Conservation (phyloP, 768 basidiomycete genomes). For the Tulasnella calospora region DNA sequence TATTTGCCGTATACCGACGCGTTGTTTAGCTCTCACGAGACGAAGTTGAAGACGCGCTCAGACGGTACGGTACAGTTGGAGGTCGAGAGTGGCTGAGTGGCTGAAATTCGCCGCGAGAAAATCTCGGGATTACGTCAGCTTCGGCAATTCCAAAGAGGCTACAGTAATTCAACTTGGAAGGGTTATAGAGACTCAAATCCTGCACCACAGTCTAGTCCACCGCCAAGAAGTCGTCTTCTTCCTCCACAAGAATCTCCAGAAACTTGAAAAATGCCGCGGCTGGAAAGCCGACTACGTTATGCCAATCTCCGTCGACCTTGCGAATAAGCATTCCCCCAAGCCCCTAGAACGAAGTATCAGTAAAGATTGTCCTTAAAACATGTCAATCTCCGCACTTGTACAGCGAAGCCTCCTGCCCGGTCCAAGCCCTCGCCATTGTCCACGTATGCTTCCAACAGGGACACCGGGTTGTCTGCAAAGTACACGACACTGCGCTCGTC, state of each 20-base stretch:
- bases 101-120: neutral
- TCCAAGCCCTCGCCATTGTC: slow-evolving; percentile 80
- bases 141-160: too few relatives aligned
- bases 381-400: slow-evolving; percentile 57
- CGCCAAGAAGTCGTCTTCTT: slow-evolving; percentile 66
- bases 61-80: neutral
- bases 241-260: slow-evolving; percentile 62
- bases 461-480: slow-evolving; percentile 58
- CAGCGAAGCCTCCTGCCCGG: slow-evolving; percentile 90
- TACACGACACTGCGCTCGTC: slow-evolving; percentile 78
- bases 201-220: slow-evolving; percentile 22
- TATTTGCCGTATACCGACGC: neutral
- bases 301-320: slow-evolving; percentile 83
- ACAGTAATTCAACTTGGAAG: neutral
- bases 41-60: neutral
- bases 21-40: neutral
- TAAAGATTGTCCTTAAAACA: neutral
- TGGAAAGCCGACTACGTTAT: slow-evolving; percentile 91
- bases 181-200: neutral
- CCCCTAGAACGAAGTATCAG: slow-evolving; percentile 46
- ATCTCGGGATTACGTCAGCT: neutral
- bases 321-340: slow-evolving; percentile 75
- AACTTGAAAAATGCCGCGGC: slow-evolving; percentile 77
- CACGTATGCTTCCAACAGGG: slow-evolving; percentile 70
- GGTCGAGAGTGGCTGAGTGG: neutral